Base-by-base conservation (phyloP, 164 flowering plant species). In the Macadamia tetraphylla region DNA sequence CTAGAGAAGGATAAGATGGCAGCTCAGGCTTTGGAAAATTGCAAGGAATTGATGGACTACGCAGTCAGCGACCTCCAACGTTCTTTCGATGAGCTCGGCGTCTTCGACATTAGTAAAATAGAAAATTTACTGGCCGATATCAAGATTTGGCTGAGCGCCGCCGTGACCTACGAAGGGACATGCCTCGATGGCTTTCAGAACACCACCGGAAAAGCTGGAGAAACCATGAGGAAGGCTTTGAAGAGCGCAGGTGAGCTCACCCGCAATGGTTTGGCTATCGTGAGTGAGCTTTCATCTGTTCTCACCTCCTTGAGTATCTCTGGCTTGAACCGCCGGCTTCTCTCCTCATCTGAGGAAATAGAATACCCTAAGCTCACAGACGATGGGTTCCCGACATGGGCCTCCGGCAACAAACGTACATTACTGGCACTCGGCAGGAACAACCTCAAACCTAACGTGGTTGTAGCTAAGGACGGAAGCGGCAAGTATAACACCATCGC, bases 391-490 rank as follows among this genome's bases (percentile, higher is more conserved):
- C 89, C 91, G 0, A 29, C 62, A 0, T 84, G 89, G 89, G 9
- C 81, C 15, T 43, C 78, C 0, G 77, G 68, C 1, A 59, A 67
- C 0, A 84, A 84, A 58, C 59, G 87, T 10, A 75, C 66, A 73
- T 76, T 86, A 0, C 65, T 83, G 78, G 79, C 67, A 0, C 9
- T 43, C 1, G 3, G 48, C 70, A 57, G 0, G 73, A 32, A 1
- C 55, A 43, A 35, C 0, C 17, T 76, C 53, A 76, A 0, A 23
- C 84, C 91, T 3, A 69, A 83, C 56, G 86, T 73, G 8, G 81
- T 84, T 4, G 92, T 88, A 66, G 88, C 88, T 9, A 40, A 80
- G 58, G 90, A 88, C 66, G 92, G 92, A 0, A 80, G 78, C 23
- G 88, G 90, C 2, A 79, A 86, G 23, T 86, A 40, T 63, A 79